Percentiles rank a stretch among this genome's conserved stretches.
These are phyloP conservation scores for Boletus reticuloceps DNA, from an alignment of 768 basidiomycete genomes.

Conservation along the genomic window DNA sequence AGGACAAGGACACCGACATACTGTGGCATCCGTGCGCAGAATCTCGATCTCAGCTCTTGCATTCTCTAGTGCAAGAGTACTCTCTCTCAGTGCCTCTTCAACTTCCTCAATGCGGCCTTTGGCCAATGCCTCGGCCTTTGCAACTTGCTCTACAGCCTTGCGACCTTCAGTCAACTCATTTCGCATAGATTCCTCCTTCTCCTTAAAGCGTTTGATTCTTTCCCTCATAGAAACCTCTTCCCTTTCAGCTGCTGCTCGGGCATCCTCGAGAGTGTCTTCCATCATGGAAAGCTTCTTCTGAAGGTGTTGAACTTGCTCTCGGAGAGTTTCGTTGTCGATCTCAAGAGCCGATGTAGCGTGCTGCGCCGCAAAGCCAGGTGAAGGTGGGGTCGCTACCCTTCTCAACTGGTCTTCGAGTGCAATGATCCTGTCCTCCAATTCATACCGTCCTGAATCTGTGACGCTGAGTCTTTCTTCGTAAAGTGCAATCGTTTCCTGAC, in stretches of 20 bases:
- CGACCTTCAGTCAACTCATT: constrained; percentile 68
- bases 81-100: constrained; percentile 88
- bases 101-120: constrained; percentile 76
- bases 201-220: constrained; percentile 63
- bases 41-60: constrained; percentile 88
- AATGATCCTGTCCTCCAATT: constrained; percentile 66
- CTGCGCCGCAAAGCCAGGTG: constrained; percentile 35
- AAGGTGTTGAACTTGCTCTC: constrained; percentile 86
- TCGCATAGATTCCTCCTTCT: constrained; percentile 68
- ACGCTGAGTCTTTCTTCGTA: constrained; percentile 86
- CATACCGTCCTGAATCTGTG: constrained; percentile 70
- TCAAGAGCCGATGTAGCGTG: constrained; percentile 69
- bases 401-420: constrained; percentile 53
- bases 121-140: constrained; percentile 59
- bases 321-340: constrained; percentile 93
- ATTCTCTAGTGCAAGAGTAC: constrained; percentile 81
- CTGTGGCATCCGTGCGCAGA: constrained; percentile 68
- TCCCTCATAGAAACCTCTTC: constrained; percentile 67
- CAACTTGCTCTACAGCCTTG: constrained; percentile 60
- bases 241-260: constrained; percentile 61
- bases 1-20: constrained; percentile 37
- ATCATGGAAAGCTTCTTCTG: constrained; percentile 70
- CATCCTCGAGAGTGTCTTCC: constrained; percentile 86
- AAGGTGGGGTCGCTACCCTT: constrained; percentile 28
- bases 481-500: constrained; percentile 89